A percentile compares a stretch with the other conserved stretches of the same genome.
Evolutionary conservation across 2,329 filamentous ascomycete genomes (phyloP).

Genomic region (Claviceps sp.): DNA sequence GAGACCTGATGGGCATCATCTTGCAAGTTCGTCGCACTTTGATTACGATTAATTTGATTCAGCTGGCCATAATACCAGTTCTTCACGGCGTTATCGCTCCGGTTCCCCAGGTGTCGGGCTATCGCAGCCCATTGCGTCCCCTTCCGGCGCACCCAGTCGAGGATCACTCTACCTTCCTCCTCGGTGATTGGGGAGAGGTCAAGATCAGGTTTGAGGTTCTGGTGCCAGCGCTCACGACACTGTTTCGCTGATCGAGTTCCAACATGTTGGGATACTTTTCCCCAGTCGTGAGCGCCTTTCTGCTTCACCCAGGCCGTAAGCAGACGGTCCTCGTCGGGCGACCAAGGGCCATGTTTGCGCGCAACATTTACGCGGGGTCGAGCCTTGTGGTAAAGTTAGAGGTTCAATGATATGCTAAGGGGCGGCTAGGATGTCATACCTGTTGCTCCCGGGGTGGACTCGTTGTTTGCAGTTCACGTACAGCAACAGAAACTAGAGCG

Average conservation of each 20-base stretch:
- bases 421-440: neutral
- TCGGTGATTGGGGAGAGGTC: slow-evolving; percentile 64
- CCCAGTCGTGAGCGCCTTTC: slow-evolving; percentile 78
- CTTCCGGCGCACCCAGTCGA: slow-evolving; percentile 60
- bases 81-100: slow-evolving; percentile 92
- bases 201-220: slow-evolving; percentile 70
- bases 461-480: neutral
- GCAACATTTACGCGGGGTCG: neutral
- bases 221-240: slow-evolving; percentile 86
- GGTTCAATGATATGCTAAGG: neutral
- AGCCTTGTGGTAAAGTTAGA: neutral
- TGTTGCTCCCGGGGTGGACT: neutral
- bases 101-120: slow-evolving; percentile 63
- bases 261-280: slow-evolving; percentile 66
- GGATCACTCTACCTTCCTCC: slow-evolving; percentile 60
- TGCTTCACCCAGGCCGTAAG: slow-evolving; percentile 57
- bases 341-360: slow-evolving; percentile 62
- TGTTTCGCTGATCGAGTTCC: slow-evolving; percentile 78
- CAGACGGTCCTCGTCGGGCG: slow-evolving; percentile 58
- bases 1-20: neutral
- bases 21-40: neutral
- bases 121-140: slow-evolving; percentile 93
- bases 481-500: neutral
- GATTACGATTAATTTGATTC: slow-evolving; percentile 54
- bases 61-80: slow-evolving; percentile 96